Percentiles rank a stretch among this genome's conserved stretches.
These are phyloP conservation scores for Colletotrichum caudatum DNA, from an alignment of 2,329 filamentous ascomycete genomes.

Conservation along the genomic window DNA sequence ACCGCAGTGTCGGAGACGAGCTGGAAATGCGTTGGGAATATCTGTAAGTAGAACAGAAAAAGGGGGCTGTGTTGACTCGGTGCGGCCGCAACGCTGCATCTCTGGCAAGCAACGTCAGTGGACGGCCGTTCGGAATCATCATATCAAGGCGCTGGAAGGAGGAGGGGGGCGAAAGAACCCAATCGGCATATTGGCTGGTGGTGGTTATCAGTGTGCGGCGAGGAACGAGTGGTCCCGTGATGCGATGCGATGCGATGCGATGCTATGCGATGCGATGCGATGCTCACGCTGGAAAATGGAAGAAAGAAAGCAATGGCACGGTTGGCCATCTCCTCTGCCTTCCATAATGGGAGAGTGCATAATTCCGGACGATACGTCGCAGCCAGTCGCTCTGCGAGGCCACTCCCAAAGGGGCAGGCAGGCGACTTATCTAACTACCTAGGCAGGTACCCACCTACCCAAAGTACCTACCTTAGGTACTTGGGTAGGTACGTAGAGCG, in stretches of 20 bases:
- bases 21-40: background rate
- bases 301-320: background rate
- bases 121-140: background rate
- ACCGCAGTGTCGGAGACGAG: conserved; percentile 47
- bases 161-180: background rate
- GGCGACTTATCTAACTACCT: background rate
- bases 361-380: background rate
- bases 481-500: background rate
- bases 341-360: background rate
- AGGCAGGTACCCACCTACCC: background rate
- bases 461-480: no score
- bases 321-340: conserved; percentile 21
- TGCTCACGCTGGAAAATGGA: conserved; percentile 8
- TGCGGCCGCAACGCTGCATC: conserved; percentile 18
- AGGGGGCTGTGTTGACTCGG: conserved; percentile 17
- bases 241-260: background rate
- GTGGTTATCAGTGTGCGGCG: background rate
- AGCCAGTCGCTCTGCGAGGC: conserved; percentile 8
- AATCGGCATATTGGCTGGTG: background rate
- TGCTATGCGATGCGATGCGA: background rate
- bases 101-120: conserved; percentile 1
- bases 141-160: background rate
- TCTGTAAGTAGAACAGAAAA: background rate
- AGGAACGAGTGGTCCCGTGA: background rate
- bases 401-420: conserved; percentile 20